A percentile compares a stretch with the other conserved stretches of the same genome.
phyloP scores from a whole-genome alignment of 2,329 filamentous ascomycete genomes.

The Verticillium zaregamsianum region DNA sequence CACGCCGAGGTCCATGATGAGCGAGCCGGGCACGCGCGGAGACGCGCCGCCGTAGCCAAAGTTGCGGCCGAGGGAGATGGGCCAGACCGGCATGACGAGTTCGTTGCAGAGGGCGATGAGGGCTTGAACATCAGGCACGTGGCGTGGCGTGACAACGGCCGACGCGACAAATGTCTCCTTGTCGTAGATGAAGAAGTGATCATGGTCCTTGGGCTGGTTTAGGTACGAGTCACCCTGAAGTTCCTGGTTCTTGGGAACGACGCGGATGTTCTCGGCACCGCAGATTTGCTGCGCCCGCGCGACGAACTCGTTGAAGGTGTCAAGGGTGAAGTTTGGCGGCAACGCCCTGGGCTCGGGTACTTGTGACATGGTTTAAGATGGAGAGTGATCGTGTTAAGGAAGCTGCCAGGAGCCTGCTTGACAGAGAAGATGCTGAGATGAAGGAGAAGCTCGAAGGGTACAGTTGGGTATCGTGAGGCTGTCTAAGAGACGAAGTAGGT shows the following conservation, averaged over 20 bases:
- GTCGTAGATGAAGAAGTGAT: slow-evolving; percentile 33
- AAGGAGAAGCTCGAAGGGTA: no score
- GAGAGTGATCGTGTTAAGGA: no score
- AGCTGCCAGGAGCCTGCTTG: no score
- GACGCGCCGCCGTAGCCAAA: slow-evolving; percentile 39
- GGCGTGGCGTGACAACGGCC: slow-evolving; percentile 26
- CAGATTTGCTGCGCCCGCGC: slow-evolving; percentile 13
- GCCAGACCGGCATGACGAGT: slow-evolving; percentile 28
- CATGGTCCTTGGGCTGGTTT: slow-evolving; percentile 23
- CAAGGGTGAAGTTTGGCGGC: slow-evolving; percentile 9
- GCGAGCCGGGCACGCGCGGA: slow-evolving; percentile 35
- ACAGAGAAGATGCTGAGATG: no score
- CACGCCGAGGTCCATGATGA: slow-evolving; percentile 35
- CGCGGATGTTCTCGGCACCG: slow-evolving; percentile 18
- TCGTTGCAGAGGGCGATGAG: slow-evolving; percentile 30
- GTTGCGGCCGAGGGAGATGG: slow-evolving; percentile 33
- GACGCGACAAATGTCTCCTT: slow-evolving; percentile 38
- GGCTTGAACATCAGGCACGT: slow-evolving; percentile 39
- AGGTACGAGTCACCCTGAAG: slow-evolving; percentile 14
- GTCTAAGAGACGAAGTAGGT: no score
- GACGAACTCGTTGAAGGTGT: slow-evolving; percentile 18
- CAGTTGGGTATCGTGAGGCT: no score
- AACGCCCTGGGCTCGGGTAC: slow-evolving; percentile 5
- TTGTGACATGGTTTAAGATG: slow-evolving; percentile 1
- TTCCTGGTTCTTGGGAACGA: slow-evolving; percentile 7